Percentiles rank a stretch among this genome's conserved stretches.
Evolutionary conservation across 1,284 basidiomycete species (phyloP).

Genomic region (Rhodotorula sp.): DNA sequence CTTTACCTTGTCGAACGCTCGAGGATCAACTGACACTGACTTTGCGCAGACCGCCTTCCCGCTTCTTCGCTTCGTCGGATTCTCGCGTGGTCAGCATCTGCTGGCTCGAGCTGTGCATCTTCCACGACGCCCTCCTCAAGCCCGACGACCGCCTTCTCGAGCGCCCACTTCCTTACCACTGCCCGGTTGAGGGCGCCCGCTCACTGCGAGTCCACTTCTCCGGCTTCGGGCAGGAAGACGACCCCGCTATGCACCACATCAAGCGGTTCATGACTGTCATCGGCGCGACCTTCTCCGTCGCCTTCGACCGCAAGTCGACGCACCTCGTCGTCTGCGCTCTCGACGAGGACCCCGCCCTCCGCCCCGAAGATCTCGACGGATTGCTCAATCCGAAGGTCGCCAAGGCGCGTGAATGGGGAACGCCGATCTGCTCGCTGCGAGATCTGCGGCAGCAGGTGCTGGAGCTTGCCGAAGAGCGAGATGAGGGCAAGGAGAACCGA

Average conservation of each 20-base stretch:
- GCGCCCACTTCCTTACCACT: slow-evolving; percentile 23
- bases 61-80: slow-evolving; percentile 6
- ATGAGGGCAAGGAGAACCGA: neutral
- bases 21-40: neutral
- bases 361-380: slow-evolving; percentile 63
- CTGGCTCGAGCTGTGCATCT: slow-evolving; percentile 38
- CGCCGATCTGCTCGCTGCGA: slow-evolving; percentile 60
- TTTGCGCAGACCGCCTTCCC: neutral
- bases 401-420: slow-evolving; percentile 69
- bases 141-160: slow-evolving; percentile 21
- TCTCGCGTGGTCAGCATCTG: slow-evolving; percentile 27
- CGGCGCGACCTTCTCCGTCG: slow-evolving; percentile 61
- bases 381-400: slow-evolving; percentile 70
- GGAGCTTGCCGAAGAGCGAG: neutral
- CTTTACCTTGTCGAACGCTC: neutral
- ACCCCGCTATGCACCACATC: slow-evolving; percentile 19
- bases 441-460: slow-evolving; percentile 56
- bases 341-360: slow-evolving; percentile 39
- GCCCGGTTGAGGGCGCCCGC: slow-evolving; percentile 19
- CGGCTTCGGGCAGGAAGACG: slow-evolving; percentile 5
- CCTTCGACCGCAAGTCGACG: slow-evolving; percentile 57
- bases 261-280: slow-evolving; percentile 16
- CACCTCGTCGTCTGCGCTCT: slow-evolving; percentile 48
- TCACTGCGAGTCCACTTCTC: slow-evolving; percentile 12
- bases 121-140: neutral